phyloP scores from a whole-genome alignment of 768 basidiomycete genomes.

The Pluteus cervinus region DNA sequence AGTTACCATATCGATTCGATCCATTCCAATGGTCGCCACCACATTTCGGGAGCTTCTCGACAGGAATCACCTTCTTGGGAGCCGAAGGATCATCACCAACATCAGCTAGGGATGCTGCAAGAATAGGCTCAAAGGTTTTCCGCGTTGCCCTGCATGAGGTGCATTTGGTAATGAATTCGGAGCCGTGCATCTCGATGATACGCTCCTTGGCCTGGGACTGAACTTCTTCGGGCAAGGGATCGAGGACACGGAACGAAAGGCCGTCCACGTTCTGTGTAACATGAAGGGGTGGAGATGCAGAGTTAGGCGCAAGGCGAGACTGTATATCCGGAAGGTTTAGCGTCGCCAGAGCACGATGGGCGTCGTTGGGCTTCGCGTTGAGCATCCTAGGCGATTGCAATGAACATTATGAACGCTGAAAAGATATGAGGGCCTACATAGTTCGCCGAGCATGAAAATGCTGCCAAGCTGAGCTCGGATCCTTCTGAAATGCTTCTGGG shows the following conservation, averaged over 20 bases:
- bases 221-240: conserved; percentile 25
- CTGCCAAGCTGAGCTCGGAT: conserved; percentile 53
- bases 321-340: conserved; percentile 35
- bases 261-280: conserved; percentile 65
- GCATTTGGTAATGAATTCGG: conserved; percentile 49
- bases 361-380: conserved; percentile 45
- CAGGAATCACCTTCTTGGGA: no score
- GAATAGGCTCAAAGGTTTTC: conserved; percentile 36
- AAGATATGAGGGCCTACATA: conserved; percentile 23
- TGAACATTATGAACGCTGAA: conserved; percentile 3
- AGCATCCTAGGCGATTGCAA: conserved; percentile 32
- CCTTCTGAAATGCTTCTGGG: conserved; percentile 40
- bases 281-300: conserved; percentile 34
- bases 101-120: conserved; percentile 36
- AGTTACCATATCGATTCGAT: conserved; percentile 29
- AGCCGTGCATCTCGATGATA: conserved; percentile 60
- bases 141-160: conserved; percentile 33
- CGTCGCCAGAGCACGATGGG: conserved; percentile 44
- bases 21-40: conserved; percentile 3
- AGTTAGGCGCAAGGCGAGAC: conserved; percentile 31
- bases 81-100: conserved; percentile 24
- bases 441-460: conserved; percentile 62
- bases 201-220: conserved; percentile 12
- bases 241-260: conserved; percentile 25
- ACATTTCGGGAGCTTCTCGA: conserved; percentile 29